Evolutionary conservation across 139 green algal genomes (phyloP).

Genomic region (Edaphochlamys debaryana): DNA sequence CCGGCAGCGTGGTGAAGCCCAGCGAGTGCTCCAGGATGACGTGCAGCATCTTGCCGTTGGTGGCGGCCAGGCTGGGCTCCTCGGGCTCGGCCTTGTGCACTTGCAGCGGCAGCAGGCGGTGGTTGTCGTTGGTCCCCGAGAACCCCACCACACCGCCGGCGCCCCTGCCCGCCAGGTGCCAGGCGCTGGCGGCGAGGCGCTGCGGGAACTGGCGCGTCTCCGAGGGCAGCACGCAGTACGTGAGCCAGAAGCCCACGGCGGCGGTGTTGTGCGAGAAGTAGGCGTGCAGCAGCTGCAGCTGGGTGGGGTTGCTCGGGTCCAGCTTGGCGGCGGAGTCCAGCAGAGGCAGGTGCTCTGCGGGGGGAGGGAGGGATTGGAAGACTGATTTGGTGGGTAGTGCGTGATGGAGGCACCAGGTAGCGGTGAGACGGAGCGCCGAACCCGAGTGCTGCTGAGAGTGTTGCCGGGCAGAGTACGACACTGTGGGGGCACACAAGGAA

Average conservation of each 20-base stretch:
- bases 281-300: constrained; percentile 48
- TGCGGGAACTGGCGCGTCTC: constrained; percentile 61
- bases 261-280: constrained; percentile 65
- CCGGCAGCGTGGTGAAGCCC: neutral
- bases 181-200: constrained; percentile 59
- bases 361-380: no score
- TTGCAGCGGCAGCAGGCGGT: constrained; percentile 63
- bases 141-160: constrained; percentile 50
- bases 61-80: constrained; percentile 34
- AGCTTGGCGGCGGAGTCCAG: constrained; percentile 58
- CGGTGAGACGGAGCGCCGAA: no score
- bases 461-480: no score
- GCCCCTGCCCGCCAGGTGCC: constrained; percentile 60
- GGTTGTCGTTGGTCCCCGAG: constrained; percentile 69
- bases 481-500: no score
- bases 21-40: constrained; percentile 53
- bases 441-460: no score
- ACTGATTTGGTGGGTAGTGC: no score
- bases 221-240: constrained; percentile 48
- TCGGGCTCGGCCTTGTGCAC: constrained; percentile 37
- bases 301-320: constrained; percentile 58
- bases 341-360: constrained; percentile 39
- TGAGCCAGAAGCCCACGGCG: constrained; percentile 64
- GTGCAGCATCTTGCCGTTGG: constrained; percentile 71
- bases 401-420: no score